Conservation (phyloP, 176 grass and related monocot genomes). For the Puccinellia tenuiflora region DNA sequence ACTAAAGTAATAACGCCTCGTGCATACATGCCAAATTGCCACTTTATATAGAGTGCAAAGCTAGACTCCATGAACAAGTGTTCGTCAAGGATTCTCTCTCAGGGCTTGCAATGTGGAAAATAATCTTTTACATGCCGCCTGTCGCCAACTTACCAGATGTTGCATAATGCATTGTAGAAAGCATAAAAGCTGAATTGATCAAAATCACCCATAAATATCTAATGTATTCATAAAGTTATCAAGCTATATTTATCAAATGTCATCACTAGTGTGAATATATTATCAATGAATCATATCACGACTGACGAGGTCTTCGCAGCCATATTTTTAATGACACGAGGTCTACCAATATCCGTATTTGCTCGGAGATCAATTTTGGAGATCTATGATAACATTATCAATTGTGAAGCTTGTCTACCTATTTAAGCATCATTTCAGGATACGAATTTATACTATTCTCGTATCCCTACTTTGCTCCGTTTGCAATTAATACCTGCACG, state of each 20-base stretch:
- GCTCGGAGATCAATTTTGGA: not conserved
- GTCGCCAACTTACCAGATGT: not conserved
- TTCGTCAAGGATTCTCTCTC: not conserved
- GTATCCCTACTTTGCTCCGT: not conserved
- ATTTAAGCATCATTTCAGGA: not conserved
- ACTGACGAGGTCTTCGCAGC: not conserved
- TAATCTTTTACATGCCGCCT: not conserved
- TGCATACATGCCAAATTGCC: conserved; percentile 16
- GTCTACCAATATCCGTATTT: not conserved
- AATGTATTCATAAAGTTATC: not conserved
- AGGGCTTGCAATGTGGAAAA: not conserved
- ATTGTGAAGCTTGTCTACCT: not conserved
- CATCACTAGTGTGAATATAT: no score
- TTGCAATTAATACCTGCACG: not conserved
- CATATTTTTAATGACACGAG: not conserved
- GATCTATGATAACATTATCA: not conserved
- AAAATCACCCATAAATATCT: not conserved
- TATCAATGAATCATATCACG: not conserved
- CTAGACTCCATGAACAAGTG: not conserved
- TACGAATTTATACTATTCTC: not conserved
- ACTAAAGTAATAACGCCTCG: conserved; percentile 13
- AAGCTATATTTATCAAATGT: not conserved
- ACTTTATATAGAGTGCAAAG: not conserved
- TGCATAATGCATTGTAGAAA: not conserved
- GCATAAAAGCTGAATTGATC: not conserved